Conservation (phyloP, 1,139 yeast genomes). For the Zhuliangozyma blackwelliae region DNA sequence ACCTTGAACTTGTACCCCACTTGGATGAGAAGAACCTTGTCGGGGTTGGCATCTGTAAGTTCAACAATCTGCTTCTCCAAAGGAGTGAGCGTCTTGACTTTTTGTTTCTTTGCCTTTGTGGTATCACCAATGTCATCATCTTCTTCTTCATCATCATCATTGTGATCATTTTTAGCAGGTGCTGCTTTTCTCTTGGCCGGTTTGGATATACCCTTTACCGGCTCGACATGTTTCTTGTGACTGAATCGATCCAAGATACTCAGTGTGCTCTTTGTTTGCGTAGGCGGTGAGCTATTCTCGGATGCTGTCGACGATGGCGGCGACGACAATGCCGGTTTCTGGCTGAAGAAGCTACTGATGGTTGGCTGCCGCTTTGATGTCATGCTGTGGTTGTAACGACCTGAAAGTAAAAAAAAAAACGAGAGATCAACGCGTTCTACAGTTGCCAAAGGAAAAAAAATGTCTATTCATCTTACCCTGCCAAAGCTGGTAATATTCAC, state of each 20-base stretch:
- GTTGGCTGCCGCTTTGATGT: not conserved
- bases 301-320: too few relatives aligned
- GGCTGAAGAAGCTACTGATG: not conserved
- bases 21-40: conserved; percentile 72
- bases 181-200: not conserved
- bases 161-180: not conserved
- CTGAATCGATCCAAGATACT: not conserved
- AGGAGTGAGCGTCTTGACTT: conserved; percentile 49
- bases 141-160: too few relatives aligned
- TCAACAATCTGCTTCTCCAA: conserved; percentile 72
- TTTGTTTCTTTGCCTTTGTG: conserved; percentile 1
- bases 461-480: too few relatives aligned
- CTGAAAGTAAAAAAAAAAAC: too few relatives aligned
- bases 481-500: too few relatives aligned
- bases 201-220: too few relatives aligned
- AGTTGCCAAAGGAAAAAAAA: too few relatives aligned
- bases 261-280: not conserved
- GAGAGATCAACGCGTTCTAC: too few relatives aligned
- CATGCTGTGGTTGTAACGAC: too few relatives aligned
- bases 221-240: not conserved
- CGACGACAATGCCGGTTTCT: too few relatives aligned
- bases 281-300: not conserved
- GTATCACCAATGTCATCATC: too few relatives aligned
- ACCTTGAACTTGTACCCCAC: conserved; percentile 90
- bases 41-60: conserved; percentile 55